These are phyloP conservation scores for Vigna trinervia DNA, from an alignment of 306 rosid genomes.

Conservation along the genomic window DNA sequence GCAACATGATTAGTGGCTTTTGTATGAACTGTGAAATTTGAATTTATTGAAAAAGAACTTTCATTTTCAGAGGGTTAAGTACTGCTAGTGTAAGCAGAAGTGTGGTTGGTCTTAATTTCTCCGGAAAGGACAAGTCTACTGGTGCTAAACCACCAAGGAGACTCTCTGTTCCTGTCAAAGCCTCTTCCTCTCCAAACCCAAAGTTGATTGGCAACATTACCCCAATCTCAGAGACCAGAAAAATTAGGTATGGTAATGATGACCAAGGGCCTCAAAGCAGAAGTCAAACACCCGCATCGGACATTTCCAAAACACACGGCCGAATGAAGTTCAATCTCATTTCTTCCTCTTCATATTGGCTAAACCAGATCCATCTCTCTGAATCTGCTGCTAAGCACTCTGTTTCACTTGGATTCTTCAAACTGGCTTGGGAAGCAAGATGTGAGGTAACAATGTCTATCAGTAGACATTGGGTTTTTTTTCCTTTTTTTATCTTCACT, in stretches of 20 bases:
- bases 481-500: too few species aligned
- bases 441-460: constrained; percentile 66
- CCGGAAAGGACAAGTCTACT: constrained; percentile 77
- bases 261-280: constrained; percentile 51
- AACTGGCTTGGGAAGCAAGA: constrained; percentile 84
- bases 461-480: background rate
- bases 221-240: constrained; percentile 73
- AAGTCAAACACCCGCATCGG: constrained; percentile 73
- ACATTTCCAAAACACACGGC: constrained; percentile 57
- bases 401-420: constrained; percentile 89
- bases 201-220: constrained; percentile 65
- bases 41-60: background rate
- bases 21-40: background rate
- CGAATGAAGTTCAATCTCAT: constrained; percentile 64
- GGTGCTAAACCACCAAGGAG: constrained; percentile 87
- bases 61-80: constrained; percentile 58
- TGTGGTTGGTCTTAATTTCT: constrained; percentile 76
- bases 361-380: constrained; percentile 82
- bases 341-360: constrained; percentile 87
- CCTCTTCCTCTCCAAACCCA: constrained; percentile 59
- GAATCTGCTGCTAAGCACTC: constrained; percentile 81
- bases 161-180: constrained; percentile 74
- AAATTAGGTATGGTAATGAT: constrained; percentile 47
- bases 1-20: background rate
- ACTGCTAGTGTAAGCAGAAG: constrained; percentile 74